Base-by-base conservation (phyloP, 2,329 filamentous ascomycete species). In the Colletotrichum siamense region DNA sequence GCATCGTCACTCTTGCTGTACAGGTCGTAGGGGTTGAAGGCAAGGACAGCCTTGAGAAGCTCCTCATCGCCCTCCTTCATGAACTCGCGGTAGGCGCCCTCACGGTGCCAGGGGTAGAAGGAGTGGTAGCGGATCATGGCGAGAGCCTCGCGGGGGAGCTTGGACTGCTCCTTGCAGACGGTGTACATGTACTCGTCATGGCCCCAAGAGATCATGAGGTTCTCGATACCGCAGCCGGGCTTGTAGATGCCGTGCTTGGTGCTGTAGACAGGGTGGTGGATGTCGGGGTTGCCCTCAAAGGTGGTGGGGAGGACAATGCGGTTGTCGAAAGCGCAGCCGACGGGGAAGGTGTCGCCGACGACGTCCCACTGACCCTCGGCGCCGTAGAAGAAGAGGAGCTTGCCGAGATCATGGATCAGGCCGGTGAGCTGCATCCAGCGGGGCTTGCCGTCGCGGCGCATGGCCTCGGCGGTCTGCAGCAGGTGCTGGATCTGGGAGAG, bases 71-170 rank as follows among this genome's bases (percentile, higher is more conserved):
- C 94, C 77, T 94, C 92, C 83, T 94, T 91, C 95, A 98, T 98
- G 84, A 98, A 91, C 85, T 95, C 92, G 77, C 86, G 85, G 86
- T 98, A 98, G 8, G 95, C 95, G 71, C 93, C 94, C 84, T 94
- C 93, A 77, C 90, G 92, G 86, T 98, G 96, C 96, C 95, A 98
- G 18, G 96, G 94, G 86, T 98, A 98, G 87, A 98, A 98, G 8
- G 93, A 95, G 87, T 98, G 96, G 86, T 98, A 98, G 72, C 96
- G 90, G 83, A 98, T 97, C 95, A 98, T 98, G 77, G 95, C 96
- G 13, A 98, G 90, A 0, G 94, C 94, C 89, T 98, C 95, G 63
- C 91, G 89, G 1, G 96, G 96, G 59, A 98, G 89, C 0, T 88
- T 94, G 65, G 91, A 94, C 88, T 98, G 95, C 78, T 94, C 93